Conservation (phyloP, 768 basidiomycete species). For the Lactifluus rugatus region DNA sequence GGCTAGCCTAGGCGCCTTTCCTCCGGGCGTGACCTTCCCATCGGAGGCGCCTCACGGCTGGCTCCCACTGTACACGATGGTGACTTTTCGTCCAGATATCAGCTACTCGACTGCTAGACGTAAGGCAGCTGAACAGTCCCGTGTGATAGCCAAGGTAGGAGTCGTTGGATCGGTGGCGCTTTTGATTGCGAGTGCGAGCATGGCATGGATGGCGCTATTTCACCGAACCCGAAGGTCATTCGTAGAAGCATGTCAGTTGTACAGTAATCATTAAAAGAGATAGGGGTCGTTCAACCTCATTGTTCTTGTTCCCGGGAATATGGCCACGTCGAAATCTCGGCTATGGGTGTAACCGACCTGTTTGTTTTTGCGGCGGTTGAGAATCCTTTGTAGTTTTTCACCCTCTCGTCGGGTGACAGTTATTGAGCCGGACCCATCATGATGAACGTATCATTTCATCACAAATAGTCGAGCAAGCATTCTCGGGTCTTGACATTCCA, state of each 20-base stretch:
- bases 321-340: constrained; percentile 14
- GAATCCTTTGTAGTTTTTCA: background rate
- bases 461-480: constrained; percentile 10
- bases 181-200: constrained; percentile 7
- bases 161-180: constrained; percentile 21
- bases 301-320: constrained; percentile 15
- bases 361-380: constrained; percentile 18
- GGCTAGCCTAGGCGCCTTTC: constrained; percentile 34
- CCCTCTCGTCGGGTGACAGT: constrained; percentile 8
- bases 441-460: constrained; percentile 1
- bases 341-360: constrained; percentile 7
- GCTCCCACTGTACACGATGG: constrained; percentile 95
- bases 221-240: constrained; percentile 14
- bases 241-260: constrained; percentile 10
- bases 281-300: constrained; percentile 11
- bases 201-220: constrained; percentile 19
- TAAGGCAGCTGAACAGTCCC: constrained; percentile 61
- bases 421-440: constrained; percentile 2
- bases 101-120: constrained; percentile 74
- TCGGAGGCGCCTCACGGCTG: constrained; percentile 58
- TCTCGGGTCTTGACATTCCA: constrained; percentile 15
- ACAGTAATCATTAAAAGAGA: constrained; percentile 14
- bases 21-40: constrained; percentile 23
- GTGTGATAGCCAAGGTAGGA: constrained; percentile 42
- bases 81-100: constrained; percentile 94